Evolutionary conservation across 345 rosid genomes (phyloP).

Genomic region (Psidium guajava): DNA sequence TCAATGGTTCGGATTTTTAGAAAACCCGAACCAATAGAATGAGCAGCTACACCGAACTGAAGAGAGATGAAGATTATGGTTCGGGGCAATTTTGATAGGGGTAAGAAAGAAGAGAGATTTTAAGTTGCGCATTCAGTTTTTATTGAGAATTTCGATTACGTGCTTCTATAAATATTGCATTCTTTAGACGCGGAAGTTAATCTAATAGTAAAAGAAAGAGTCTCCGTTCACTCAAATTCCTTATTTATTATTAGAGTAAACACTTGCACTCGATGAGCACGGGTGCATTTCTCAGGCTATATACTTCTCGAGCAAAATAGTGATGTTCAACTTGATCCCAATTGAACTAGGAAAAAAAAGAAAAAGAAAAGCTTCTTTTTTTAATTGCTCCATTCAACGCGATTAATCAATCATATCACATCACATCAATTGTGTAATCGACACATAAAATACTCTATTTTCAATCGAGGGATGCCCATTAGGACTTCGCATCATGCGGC

Average conservation of each 20-base stretch:
- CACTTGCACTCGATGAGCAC: background rate
- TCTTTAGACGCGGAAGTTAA: background rate
- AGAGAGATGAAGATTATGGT: no score
- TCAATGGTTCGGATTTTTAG: background rate
- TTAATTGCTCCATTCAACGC: background rate
- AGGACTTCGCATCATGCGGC: no score
- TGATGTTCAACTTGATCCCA: background rate
- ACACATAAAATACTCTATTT: background rate
- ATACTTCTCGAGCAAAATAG: no score
- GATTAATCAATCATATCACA: background rate
- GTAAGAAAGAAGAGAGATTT: no score
- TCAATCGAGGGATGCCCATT: background rate
- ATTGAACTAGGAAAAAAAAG: background rate
- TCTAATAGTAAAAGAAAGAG: background rate
- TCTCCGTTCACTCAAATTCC: background rate
- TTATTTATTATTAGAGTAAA: background rate
- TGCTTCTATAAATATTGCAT: background rate
- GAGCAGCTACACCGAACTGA: background rate
- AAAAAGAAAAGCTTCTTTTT: background rate
- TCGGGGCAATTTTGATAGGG: background rate
- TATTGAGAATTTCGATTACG: background rate
- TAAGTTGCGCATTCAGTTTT: no score
- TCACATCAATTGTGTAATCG: accelerated
- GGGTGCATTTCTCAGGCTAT: background rate
- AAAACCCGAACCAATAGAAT: no score